Base-by-base conservation (phyloP, 441 rosid species). In the Pelargonium cotyledonis region DNA sequence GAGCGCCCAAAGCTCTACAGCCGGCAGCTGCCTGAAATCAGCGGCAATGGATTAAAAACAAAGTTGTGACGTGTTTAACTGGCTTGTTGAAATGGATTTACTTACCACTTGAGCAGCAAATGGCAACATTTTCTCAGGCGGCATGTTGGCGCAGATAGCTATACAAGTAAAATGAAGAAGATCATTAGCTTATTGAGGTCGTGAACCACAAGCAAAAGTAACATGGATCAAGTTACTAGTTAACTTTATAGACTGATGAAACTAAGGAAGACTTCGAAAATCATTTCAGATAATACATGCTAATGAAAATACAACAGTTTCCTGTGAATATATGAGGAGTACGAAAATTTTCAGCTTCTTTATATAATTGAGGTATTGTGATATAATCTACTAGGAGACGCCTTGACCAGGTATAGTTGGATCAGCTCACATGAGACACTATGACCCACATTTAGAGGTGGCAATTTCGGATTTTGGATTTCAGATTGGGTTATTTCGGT, bases 41-140 rank as follows among this genome's bases (percentile, higher is more conserved):
- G 57, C 67, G 69, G 38, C 70, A 66, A 1, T 11, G 51, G 51
- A 15, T 46, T 14, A 46, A 14, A 46, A 9, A 46, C 6, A 35
- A 35, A 4, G 40, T 4, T 4, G 40, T 35, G 31, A 35, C 5
- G 40, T 35, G 7, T 35, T 35, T 0, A 0, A 35, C 40, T 0
- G 7, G 16, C 18, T 15, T 1, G 58, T 18, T 6, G 6, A 14
- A 53, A 53, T 53, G n/a, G 19, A 15, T 58, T 49, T 70, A 70
- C 92, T 79, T 81, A 91, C 97, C 85, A 93, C 91, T 86, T 86
- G 87, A 64, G 98, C 83, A 29, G 95, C 95, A 65, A 89, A 88
- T 1, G 95, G 89, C 77, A 90, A 67, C 91, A 91, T 86, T 69
- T 85, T 85, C 86, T 89, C 96, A 1, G 88, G 90, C 11, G 87